These are phyloP conservation scores for Bipolaris zeicola DNA, from an alignment of 2,329 filamentous ascomycete genomes.

Conservation along the genomic window DNA sequence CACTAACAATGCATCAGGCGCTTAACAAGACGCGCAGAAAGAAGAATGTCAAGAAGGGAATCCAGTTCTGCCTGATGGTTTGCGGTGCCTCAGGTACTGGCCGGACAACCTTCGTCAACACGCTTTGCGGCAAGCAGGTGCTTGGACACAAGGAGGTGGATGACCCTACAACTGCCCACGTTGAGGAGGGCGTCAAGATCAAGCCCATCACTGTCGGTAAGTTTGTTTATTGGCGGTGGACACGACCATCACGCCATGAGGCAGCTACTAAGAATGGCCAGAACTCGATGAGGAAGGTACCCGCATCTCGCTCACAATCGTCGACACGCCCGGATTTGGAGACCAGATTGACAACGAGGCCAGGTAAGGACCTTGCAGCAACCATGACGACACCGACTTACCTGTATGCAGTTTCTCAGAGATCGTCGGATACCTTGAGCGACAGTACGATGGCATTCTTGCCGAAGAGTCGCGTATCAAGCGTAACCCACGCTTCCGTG, in stretches of 20 bases:
- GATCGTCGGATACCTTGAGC: slow-evolving; percentile 97
- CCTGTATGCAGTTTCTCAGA: slow-evolving; percentile 78
- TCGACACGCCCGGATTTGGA: slow-evolving; percentile 97
- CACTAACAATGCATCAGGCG: slow-evolving; percentile 41
- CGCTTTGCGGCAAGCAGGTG: slow-evolving; percentile 93
- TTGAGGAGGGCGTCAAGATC: slow-evolving; percentile 97
- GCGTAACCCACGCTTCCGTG: slow-evolving; percentile 99
- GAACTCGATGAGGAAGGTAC: slow-evolving; percentile 98
- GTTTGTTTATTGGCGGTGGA: slow-evolving; percentile 36
- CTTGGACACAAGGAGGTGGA: slow-evolving; percentile 91
- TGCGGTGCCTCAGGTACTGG: slow-evolving; percentile 98
- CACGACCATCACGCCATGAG: neutral
- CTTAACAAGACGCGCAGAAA: slow-evolving; percentile 93
- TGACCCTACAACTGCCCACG: slow-evolving; percentile 82
- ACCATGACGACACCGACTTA: slow-evolving; percentile 19
- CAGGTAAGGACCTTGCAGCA: slow-evolving; percentile 64
- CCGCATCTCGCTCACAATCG: slow-evolving; percentile 95
- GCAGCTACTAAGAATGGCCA: slow-evolving; percentile 15
- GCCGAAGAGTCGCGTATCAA: slow-evolving; percentile 99
- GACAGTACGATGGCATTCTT: slow-evolving; percentile 99
- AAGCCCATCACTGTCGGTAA: slow-evolving; percentile 96
- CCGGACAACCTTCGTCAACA: slow-evolving; percentile 99
- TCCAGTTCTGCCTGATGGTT: slow-evolving; percentile 99
- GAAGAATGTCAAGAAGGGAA: slow-evolving; percentile 99
- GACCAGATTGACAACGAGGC: slow-evolving; percentile 99